A percentile compares a stretch with the other conserved stretches of the same genome.
These are phyloP conservation scores for Fusarium hainanense DNA, from an alignment of 2,329 filamentous ascomycete species.

Conservation along the genomic window DNA sequence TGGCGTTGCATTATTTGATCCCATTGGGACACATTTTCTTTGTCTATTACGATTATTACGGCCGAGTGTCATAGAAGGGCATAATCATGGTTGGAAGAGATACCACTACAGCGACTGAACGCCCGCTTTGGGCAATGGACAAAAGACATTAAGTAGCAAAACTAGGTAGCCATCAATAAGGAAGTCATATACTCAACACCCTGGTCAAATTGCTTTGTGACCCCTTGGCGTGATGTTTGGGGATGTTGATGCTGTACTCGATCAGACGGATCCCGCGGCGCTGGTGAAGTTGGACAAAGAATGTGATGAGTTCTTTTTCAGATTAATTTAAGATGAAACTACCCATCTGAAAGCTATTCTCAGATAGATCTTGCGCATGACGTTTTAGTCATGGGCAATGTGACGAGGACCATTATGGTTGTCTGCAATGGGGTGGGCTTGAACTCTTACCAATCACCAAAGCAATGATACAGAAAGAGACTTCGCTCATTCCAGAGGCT, in stretches of 20 bases:
- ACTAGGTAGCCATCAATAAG: slow-evolving; percentile 10
- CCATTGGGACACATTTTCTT: slow-evolving; percentile 3
- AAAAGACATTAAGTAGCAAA: background rate
- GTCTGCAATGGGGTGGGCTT: background rate
- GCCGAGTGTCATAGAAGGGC: background rate
- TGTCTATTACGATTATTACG: slow-evolving; percentile 24
- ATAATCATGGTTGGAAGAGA: background rate
- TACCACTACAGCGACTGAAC: slow-evolving; percentile 3
- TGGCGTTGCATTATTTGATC: slow-evolving; percentile 19
- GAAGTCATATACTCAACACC: no score
- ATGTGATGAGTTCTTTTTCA: background rate
- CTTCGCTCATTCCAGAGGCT: background rate
- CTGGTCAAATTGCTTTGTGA: no score
- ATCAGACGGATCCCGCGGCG: background rate
- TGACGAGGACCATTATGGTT: background rate
- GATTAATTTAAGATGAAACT: background rate
- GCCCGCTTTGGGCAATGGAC: background rate
- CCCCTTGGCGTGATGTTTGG: background rate
- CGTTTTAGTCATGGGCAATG: background rate
- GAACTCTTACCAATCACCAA: background rate
- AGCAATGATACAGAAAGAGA: background rate
- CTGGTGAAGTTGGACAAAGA: background rate
- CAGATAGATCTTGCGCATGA: background rate
- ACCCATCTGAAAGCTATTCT: slow-evolving; percentile 2
- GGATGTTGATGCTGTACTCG: background rate